Evolutionary conservation across 495 filamentous ascomycete genomes (phyloP).

Genomic region (Chaetomium fimeti): DNA sequence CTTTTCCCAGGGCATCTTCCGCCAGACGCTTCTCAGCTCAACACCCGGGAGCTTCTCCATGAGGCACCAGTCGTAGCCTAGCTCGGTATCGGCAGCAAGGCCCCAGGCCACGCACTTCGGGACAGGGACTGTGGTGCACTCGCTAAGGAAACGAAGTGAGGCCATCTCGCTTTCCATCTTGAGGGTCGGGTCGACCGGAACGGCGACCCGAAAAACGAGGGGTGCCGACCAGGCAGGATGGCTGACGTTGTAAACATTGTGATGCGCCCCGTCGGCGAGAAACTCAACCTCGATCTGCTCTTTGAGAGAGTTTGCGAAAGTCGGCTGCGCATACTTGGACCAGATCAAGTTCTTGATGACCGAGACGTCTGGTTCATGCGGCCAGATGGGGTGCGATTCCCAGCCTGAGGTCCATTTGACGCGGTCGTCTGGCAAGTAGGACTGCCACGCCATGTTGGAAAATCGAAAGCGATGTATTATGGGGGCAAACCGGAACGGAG

Average conservation of each 20-base stretch:
- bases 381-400: neutral
- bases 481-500: too few relatives aligned
- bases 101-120: conserved; percentile 1
- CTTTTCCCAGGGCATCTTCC: neutral
- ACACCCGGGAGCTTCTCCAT: conserved; percentile 2
- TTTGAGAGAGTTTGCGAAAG: neutral
- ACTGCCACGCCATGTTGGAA: neutral
- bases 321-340: neutral
- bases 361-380: neutral
- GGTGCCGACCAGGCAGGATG: neutral
- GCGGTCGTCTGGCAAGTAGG: neutral
- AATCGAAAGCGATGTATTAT: too few relatives aligned
- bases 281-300: conserved; percentile 2
- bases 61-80: conserved; percentile 5
- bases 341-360: neutral
- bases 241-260: neutral
- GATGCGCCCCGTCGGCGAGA: neutral
- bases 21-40: neutral
- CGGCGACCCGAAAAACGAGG: neutral
- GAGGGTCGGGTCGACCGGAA: neutral
- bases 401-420: neutral
- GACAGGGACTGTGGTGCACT: neutral
- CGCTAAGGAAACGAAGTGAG: neutral
- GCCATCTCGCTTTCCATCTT: conserved; percentile 1
- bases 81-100: neutral